Base-by-base conservation (phyloP, 2,329 filamentous ascomycete species). In the Coniochaeta ligniaria region DNA sequence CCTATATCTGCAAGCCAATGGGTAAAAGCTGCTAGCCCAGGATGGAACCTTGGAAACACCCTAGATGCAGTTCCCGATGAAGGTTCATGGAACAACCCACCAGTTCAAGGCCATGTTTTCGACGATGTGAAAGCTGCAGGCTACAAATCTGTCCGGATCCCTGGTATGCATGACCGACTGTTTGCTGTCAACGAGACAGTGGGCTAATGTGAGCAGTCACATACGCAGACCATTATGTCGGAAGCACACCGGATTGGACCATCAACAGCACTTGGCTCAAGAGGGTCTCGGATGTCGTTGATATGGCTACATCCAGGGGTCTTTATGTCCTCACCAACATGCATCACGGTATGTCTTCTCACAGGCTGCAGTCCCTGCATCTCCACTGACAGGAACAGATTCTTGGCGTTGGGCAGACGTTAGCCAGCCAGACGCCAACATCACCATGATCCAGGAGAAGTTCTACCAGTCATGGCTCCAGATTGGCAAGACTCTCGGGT, bases 31-130 rank as follows among this genome's bases (percentile, higher is more conserved):
- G 73, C 84, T 45, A 80, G 80, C 57, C 79, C 82, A 0, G 83
- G 83, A 8, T 86, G 83, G 83, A 86, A 86, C 63, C 65, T 85
- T 9, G 84, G 83, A 11, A 86, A 86, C 60, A 84, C 82, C 0
- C 75, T 86, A 33, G 84, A 86, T 66, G 81, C 82, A 1, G 70
- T 78, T 8, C 78, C 82, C 6, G 73, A 78, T 57, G 84, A 87
- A 67, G 82, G 81, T 6, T 80, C 78, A 2, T 87, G 83, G 83
- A 83, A 83, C 64, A 86, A 86, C 60, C 74, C 78, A 0, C 76
- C 79, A 0, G 81, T 84, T 0, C 72, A 77, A 6, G 72, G 72
- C 2, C 67, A 69, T 1, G 84, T 81, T 0, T 83, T 87, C 60
- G 74, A 81, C 50, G 73, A 79, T 58, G 74, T 83, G 36, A 80